Percentiles rank a stretch among this genome's conserved stretches.
phyloP scores from a whole-genome alignment of 1,284 basidiomycete species.

The Xerocomus amazonicus region DNA sequence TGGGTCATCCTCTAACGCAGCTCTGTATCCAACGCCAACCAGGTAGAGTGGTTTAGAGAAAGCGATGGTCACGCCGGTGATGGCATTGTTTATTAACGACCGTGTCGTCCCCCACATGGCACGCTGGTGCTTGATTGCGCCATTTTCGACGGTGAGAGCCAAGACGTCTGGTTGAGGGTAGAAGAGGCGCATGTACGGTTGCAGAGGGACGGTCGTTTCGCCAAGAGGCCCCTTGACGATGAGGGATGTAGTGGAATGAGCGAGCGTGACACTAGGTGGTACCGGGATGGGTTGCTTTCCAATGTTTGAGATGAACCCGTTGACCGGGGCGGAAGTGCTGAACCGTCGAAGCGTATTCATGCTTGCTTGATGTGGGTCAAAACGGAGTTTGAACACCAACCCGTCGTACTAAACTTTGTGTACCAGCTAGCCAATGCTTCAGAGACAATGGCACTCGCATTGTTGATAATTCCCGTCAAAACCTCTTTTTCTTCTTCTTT shows the following conservation, averaged over 20 bases:
- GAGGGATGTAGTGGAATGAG: slow-evolving; percentile 50
- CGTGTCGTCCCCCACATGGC: slow-evolving; percentile 94
- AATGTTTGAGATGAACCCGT: slow-evolving; percentile 63
- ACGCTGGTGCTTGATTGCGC: slow-evolving; percentile 71
- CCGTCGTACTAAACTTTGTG: too few relatives aligned
- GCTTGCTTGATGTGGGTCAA: slow-evolving; percentile 8
- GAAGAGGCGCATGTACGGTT: slow-evolving; percentile 65
- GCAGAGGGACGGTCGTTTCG: slow-evolving; percentile 62
- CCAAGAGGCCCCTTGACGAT: slow-evolving; percentile 77
- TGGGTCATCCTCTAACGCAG: slow-evolving; percentile 84
- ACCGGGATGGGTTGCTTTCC: slow-evolving; percentile 76
- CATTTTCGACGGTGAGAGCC: slow-evolving; percentile 68
- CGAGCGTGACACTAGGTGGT: slow-evolving; percentile 65
- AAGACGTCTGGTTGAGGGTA: slow-evolving; percentile 49
- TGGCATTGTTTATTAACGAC: slow-evolving; percentile 85
- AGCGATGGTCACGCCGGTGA: slow-evolving; percentile 86
- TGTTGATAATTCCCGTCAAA: too few relatives aligned
- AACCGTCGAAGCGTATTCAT: slow-evolving; percentile 44
- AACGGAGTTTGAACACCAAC: slow-evolving; percentile 9
- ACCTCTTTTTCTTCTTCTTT: too few relatives aligned
- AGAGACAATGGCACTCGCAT: too few relatives aligned
- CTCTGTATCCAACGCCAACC: slow-evolving; percentile 95
- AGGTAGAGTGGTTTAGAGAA: slow-evolving; percentile 82
- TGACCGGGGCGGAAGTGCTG: slow-evolving; percentile 40
- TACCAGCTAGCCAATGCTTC: too few relatives aligned